Conservation (phyloP, 139 green algal species). For the Parachlorella kessleri region DNA sequence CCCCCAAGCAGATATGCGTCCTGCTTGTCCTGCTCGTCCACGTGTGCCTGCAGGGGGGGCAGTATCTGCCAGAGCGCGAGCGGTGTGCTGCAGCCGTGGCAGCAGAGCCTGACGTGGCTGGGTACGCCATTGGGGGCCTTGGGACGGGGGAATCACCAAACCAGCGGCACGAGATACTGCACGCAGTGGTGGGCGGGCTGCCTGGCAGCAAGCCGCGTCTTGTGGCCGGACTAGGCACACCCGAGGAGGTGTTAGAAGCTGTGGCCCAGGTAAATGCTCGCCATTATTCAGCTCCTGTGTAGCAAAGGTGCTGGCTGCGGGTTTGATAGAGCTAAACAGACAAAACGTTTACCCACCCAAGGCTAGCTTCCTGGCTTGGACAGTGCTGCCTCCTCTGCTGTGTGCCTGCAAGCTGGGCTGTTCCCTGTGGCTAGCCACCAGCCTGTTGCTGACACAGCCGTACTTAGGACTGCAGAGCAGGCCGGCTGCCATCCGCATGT, state of each 20-base stretch:
- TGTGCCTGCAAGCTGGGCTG: too few relatives aligned
- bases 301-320: background rate
- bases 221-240: slow-evolving; percentile 36
- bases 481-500: too few relatives aligned
- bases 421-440: too few relatives aligned
- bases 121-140: slow-evolving; percentile 66
- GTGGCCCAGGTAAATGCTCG: slow-evolving; percentile 56
- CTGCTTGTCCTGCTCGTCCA: slow-evolving; percentile 11
- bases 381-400: too few relatives aligned
- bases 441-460: too few relatives aligned
- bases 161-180: slow-evolving; percentile 41
- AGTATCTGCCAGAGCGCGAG: slow-evolving; percentile 28
- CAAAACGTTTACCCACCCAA: too few relatives aligned
- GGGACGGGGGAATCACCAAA: slow-evolving; percentile 62
- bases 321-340: too few relatives aligned
- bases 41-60: slow-evolving; percentile 48
- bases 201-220: slow-evolving; percentile 48
- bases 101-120: slow-evolving; percentile 24
- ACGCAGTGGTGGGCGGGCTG: slow-evolving; percentile 39
- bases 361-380: too few relatives aligned
- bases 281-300: background rate
- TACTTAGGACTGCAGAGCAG: too few relatives aligned
- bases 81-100: slow-evolving; percentile 38
- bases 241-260: slow-evolving; percentile 60
- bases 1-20: too few relatives aligned